A percentile compares a stretch with the other conserved stretches of the same genome.
phyloP scores from a whole-genome alignment of 1,284 basidiomycete genomes.

The Melampsora americana region DNA sequence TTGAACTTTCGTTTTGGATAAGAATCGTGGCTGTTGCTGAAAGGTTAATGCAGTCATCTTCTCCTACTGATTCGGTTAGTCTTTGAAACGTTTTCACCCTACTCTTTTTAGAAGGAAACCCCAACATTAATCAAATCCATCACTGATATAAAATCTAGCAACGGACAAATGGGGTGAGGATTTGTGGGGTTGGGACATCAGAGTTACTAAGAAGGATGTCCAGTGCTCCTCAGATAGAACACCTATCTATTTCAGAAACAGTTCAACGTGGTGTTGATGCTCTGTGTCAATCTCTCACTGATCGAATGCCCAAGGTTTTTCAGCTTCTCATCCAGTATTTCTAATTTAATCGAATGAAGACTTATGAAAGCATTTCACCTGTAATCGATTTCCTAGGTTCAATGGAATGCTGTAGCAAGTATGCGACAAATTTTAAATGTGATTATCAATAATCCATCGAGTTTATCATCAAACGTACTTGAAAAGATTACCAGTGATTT shows the following conservation, averaged over 20 bases:
- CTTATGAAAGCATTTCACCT: background rate
- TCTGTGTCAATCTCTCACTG: background rate
- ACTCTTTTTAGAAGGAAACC: too few species aligned
- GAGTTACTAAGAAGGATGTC: background rate
- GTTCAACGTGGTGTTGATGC: background rate
- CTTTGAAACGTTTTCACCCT: background rate
- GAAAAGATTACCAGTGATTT: background rate
- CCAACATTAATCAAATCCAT: too few species aligned
- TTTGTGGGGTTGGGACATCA: background rate
- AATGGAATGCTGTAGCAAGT: conserved; percentile 39
- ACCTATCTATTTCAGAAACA: background rate
- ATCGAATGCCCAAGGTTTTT: conserved; percentile 4
- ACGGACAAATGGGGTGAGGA: background rate
- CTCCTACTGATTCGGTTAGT: conserved; percentile 1
- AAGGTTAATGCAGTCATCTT: background rate
- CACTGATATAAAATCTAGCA: background rate
- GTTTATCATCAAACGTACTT: background rate
- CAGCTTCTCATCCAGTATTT: background rate
- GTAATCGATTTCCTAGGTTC: conserved; percentile 8
- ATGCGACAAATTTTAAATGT: conserved; percentile 17
- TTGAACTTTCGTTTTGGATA: conserved; percentile 1
- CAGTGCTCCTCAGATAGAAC: background rate
- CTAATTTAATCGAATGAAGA: background rate
- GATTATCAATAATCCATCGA: background rate
- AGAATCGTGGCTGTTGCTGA: background rate